Conservation (phyloP, 2,329 filamentous ascomycete genomes). For the Botryosphaeria agaves region DNA sequence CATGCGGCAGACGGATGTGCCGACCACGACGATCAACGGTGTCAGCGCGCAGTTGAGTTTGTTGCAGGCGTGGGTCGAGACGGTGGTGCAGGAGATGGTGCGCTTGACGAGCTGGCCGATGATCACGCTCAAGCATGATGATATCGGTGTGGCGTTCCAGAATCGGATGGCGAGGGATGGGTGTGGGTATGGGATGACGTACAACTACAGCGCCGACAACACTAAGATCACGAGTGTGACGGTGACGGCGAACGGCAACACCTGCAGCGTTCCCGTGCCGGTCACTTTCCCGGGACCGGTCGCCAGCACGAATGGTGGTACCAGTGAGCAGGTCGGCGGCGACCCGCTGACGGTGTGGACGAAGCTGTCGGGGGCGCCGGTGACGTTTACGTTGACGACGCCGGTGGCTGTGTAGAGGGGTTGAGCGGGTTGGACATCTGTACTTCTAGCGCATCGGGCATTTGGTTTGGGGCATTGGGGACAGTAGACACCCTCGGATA, state of each 20-base stretch:
- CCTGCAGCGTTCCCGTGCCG: slow-evolving; percentile 33
- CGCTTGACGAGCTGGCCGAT: slow-evolving; percentile 37
- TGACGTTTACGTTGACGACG: slow-evolving; percentile 14
- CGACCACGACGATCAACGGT: slow-evolving; percentile 30
- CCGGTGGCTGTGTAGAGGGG: slow-evolving; percentile 7
- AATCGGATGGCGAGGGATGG: slow-evolving; percentile 35
- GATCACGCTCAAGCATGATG: slow-evolving; percentile 37
- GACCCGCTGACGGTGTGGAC: slow-evolving; percentile 23
- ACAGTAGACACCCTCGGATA: no score
- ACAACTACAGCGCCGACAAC: slow-evolving; percentile 23
- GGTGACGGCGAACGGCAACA: slow-evolving; percentile 30
- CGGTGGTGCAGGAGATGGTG: slow-evolving; percentile 33
- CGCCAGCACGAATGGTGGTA: slow-evolving; percentile 24
- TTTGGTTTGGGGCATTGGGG: no score
- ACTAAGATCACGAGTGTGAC: slow-evolving; percentile 32
- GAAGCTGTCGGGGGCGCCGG: slow-evolving; percentile 16
- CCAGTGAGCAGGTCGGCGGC: slow-evolving; percentile 34
- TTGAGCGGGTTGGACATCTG: no score
- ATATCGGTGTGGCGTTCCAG: slow-evolving; percentile 33
- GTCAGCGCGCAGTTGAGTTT: slow-evolving; percentile 30
- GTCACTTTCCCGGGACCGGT: slow-evolving; percentile 34
- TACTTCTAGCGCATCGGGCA: no score
- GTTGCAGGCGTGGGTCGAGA: slow-evolving; percentile 40
- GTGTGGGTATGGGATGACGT: slow-evolving; percentile 32
- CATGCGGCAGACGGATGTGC: slow-evolving; percentile 30